Percentiles rank a stretch among this genome's conserved stretches.
Conservation (phyloP, 352 stramenopile genomes). For the Peronospora destructor region DNA sequence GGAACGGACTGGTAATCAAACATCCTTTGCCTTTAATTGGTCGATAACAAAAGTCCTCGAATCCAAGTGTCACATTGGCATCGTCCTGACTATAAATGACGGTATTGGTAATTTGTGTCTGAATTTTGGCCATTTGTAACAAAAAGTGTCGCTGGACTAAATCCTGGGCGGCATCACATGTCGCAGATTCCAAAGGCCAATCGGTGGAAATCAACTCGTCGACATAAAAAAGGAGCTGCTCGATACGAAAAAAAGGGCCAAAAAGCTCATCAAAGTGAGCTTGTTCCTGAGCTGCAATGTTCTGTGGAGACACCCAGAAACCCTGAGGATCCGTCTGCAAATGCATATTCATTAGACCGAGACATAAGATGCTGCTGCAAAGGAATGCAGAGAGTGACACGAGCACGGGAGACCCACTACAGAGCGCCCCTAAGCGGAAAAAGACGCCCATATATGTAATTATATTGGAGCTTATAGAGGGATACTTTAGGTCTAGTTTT, state of each 20-base stretch:
- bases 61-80: slow-evolving; percentile 28
- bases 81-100: slow-evolving; percentile 22
- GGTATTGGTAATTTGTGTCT: slow-evolving; percentile 46
- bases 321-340: slow-evolving; percentile 75
- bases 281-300: slow-evolving; percentile 56
- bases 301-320: slow-evolving; percentile 71
- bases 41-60: slow-evolving; percentile 76
- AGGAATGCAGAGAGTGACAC: slow-evolving; percentile 40
- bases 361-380: slow-evolving; percentile 47
- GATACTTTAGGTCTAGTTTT: slow-evolving; percentile 13
- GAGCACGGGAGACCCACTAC: slow-evolving; percentile 37
- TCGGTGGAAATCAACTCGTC: slow-evolving; percentile 15
- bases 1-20: slow-evolving; percentile 74
- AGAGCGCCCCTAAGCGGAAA: slow-evolving; percentile 50
- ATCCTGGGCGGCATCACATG: slow-evolving; percentile 32
- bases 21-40: slow-evolving; percentile 75
- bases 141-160: slow-evolving; percentile 59
- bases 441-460: slow-evolving; percentile 63
- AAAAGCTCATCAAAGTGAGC: slow-evolving; percentile 74
- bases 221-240: slow-evolving; percentile 83
- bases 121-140: slow-evolving; percentile 51
- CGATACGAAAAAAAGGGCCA: slow-evolving; percentile 77
- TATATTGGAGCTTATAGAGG: not conserved
- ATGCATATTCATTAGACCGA: slow-evolving; percentile 49
- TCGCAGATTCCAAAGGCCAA: slow-evolving; percentile 1